Evolutionary conservation across 139 green algal species (phyloP).

Genomic region (Penium margaritaceum): DNA sequence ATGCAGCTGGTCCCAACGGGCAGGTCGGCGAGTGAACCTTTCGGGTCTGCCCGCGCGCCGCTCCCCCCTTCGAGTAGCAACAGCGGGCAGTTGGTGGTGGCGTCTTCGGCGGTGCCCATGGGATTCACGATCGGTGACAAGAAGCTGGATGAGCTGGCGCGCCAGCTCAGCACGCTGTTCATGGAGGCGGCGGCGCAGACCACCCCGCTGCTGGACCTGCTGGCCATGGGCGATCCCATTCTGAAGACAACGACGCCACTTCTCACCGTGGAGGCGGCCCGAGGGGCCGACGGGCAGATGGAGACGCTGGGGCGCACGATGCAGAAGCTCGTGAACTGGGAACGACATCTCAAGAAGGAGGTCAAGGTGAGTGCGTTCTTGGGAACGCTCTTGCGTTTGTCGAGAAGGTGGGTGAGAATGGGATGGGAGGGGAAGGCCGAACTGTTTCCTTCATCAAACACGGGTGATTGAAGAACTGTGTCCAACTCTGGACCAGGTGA

Average conservation of each 20-base stretch:
- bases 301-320: not conserved
- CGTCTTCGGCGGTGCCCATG: not conserved
- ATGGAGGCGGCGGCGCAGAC: not conserved
- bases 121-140: not conserved
- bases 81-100: not conserved
- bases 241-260: not conserved
- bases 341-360: not conserved
- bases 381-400: too few species aligned
- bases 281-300: not conserved
- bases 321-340: slow-evolving; percentile 4
- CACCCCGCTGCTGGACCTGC: slow-evolving; percentile 6
- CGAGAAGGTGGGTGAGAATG: too few species aligned
- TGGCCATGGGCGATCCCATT: not conserved
- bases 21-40: too few species aligned
- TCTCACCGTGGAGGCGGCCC: not conserved
- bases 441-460: too few species aligned
- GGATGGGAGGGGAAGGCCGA: too few species aligned
- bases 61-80: too few species aligned
- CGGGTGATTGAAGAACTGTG: too few species aligned
- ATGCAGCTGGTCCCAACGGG: too few species aligned
- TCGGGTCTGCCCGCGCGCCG: too few species aligned
- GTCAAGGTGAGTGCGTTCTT: slow-evolving; percentile 5
- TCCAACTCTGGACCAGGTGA: too few species aligned
- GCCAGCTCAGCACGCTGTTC: slow-evolving; percentile 1
- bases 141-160: not conserved